These are phyloP conservation scores for Chamaecyparis obtusa DNA, from an alignment of 75 land plant genomes.

Conservation along the genomic window DNA sequence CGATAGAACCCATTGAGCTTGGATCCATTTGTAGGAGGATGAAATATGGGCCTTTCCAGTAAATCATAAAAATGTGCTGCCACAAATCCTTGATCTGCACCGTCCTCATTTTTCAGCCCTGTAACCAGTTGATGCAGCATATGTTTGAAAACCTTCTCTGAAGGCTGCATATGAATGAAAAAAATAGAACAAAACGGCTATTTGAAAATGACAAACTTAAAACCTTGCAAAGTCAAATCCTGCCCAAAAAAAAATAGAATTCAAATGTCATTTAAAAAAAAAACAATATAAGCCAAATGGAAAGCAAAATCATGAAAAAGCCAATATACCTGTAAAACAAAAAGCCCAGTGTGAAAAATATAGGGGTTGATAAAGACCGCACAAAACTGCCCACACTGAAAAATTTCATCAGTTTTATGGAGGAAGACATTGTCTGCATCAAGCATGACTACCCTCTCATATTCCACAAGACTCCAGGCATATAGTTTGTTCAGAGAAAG, in stretches of 20 bases:
- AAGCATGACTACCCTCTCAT: conserved; percentile 53
- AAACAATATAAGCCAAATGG: not conserved
- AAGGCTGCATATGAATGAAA: conserved; percentile 58
- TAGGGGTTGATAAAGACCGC: conserved; percentile 57
- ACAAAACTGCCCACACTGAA: conserved; percentile 55
- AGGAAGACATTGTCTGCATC: conserved; percentile 51
- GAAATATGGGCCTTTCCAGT: conserved; percentile 80
- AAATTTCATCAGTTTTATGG: conserved; percentile 46
- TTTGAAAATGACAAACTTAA: not conserved
- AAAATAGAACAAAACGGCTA: conserved; percentile 14
- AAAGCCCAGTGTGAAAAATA: conserved; percentile 54
- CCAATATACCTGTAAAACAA: conserved; percentile 34
- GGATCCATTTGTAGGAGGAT: conserved; percentile 78
- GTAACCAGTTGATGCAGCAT: conserved; percentile 61
- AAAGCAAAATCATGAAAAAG: not conserved
- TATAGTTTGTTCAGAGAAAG: conserved; percentile 48
- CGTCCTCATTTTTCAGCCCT: conserved; percentile 67
- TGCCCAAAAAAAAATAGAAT: not conserved
- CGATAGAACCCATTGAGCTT: conserved; percentile 76
- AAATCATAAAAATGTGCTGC: conserved; percentile 71
- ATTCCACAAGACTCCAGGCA: conserved; percentile 45
- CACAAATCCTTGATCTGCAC: conserved; percentile 94
- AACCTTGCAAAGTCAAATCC: not conserved
- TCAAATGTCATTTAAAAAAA: not conserved
- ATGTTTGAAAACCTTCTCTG: conserved; percentile 59